Percentiles rank a stretch among this genome's conserved stretches.
These are phyloP conservation scores for Podila horticola DNA, from an alignment of 192 early-diverging fungal genomes.

Conservation along the genomic window DNA sequence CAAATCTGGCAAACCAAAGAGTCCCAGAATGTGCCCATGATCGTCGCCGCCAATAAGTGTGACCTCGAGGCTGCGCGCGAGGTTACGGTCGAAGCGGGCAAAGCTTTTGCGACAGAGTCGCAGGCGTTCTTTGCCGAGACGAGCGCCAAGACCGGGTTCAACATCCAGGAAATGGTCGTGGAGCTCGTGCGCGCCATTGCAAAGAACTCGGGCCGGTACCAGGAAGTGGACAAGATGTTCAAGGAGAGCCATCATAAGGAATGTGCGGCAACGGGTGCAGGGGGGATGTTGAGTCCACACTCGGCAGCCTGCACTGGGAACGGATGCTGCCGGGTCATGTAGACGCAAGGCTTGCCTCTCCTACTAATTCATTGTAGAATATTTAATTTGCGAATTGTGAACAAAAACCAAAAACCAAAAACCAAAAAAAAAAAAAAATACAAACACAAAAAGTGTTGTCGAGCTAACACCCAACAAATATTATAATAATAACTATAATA, in stretches of 20 bases:
- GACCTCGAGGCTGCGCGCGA: slow-evolving; percentile 74
- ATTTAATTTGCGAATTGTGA: background rate
- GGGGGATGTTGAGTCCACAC: background rate
- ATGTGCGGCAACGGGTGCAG: too few relatives aligned
- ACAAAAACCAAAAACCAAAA: background rate
- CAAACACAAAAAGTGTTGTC: background rate
- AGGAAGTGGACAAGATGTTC: background rate
- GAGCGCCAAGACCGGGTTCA: slow-evolving; percentile 37
- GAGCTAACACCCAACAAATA: too few relatives aligned
- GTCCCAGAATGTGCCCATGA: slow-evolving; percentile 77
- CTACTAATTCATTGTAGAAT: background rate
- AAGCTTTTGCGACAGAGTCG: slow-evolving; percentile 64
- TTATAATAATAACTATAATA: too few relatives aligned
- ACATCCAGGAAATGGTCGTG: slow-evolving; percentile 33
- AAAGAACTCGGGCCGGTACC: background rate
- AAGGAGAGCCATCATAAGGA: background rate
- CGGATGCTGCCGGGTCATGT: background rate
- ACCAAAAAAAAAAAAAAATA: background rate
- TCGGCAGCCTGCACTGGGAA: background rate
- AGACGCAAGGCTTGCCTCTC: background rate
- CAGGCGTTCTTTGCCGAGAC: slow-evolving; percentile 74
- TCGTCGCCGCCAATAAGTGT: slow-evolving; percentile 90
- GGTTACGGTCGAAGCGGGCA: slow-evolving; percentile 63
- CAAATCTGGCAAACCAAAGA: slow-evolving; percentile 89
- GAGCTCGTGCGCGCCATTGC: slow-evolving; percentile 35